Evolutionary conservation across 2,329 filamentous ascomycete species (phyloP).

Genomic region (Penicillium janthinellum): DNA sequence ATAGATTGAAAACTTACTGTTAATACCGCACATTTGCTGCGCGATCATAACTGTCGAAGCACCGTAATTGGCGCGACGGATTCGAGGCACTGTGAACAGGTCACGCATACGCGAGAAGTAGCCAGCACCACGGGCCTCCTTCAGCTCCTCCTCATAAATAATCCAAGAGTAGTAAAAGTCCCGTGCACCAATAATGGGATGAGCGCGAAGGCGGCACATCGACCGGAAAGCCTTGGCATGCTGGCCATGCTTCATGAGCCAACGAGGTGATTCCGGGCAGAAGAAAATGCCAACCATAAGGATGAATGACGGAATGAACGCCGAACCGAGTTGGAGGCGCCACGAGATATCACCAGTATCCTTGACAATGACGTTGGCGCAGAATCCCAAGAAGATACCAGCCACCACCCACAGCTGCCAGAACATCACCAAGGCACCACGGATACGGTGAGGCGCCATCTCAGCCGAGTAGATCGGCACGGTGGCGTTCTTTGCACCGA

Average conservation of each 20-base stretch:
- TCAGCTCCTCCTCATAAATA: conserved; percentile 51
- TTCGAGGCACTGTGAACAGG: conserved; percentile 50
- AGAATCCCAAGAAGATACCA: conserved; percentile 66
- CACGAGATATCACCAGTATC: conserved; percentile 60
- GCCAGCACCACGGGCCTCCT: conserved; percentile 49
- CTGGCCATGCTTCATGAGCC: conserved; percentile 28
- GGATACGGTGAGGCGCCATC: conserved; percentile 55
- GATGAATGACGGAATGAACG: conserved; percentile 65
- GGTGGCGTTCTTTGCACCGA: conserved; percentile 61
- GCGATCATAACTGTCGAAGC: conserved; percentile 78
- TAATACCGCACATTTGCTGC: conserved; percentile 66
- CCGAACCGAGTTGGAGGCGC: conserved; percentile 64
- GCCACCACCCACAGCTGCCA: conserved; percentile 48
- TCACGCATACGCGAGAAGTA: conserved; percentile 61
- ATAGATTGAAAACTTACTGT: conserved; percentile 22
- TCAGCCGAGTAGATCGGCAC: conserved; percentile 57
- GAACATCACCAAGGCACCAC: conserved; percentile 58
- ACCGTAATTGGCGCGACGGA: conserved; percentile 67
- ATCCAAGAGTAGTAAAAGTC: conserved; percentile 63
- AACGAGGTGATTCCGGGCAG: conserved; percentile 33
- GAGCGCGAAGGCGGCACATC: conserved; percentile 22
- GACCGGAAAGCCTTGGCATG: conserved; percentile 20
- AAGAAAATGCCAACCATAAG: conserved; percentile 40
- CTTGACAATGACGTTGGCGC: conserved; percentile 64
- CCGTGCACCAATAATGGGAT: conserved; percentile 51